A percentile compares a stretch with the other conserved stretches of the same genome.
phyloP scores from a whole-genome alignment of 2,329 filamentous ascomycete genomes.

The Colletotrichum graminicola region DNA sequence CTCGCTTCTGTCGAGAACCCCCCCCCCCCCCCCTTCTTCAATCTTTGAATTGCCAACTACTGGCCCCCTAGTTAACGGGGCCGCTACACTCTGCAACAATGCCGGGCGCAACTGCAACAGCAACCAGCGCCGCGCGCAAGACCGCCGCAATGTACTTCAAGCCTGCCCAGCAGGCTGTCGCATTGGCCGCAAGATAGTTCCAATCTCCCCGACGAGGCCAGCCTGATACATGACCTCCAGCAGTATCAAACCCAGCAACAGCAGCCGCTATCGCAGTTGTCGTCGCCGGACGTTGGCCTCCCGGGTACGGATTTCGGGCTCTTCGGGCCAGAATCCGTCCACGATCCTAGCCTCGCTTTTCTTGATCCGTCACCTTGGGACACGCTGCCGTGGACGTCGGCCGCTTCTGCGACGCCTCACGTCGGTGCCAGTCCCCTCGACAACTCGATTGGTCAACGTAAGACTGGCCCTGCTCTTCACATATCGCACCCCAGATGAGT shows the following conservation, averaged over 20 bases:
- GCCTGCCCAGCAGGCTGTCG: slow-evolving; percentile 26
- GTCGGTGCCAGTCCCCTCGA: slow-evolving; percentile 38
- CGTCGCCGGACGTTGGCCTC: slow-evolving; percentile 26
- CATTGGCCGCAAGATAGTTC: slow-evolving; percentile 34
- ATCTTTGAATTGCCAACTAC: slow-evolving; percentile 5
- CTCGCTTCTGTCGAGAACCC: slow-evolving; percentile 26
- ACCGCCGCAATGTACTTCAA: slow-evolving; percentile 24
- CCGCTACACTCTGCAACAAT: slow-evolving; percentile 43
- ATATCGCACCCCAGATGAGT: slow-evolving; percentile 3
- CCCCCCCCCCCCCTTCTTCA: not conserved
- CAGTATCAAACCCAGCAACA: slow-evolving; percentile 16
- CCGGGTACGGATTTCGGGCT: slow-evolving; percentile 36
- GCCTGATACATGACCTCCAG: slow-evolving; percentile 17
- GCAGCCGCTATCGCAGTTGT: slow-evolving; percentile 19
- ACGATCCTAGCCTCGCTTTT: slow-evolving; percentile 31
- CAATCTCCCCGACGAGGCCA: slow-evolving; percentile 30
- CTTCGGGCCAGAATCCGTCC: slow-evolving; percentile 31
- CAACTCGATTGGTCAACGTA: slow-evolving; percentile 30
- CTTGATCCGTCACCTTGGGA: slow-evolving; percentile 37
- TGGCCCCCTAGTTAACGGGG: slow-evolving; percentile 37
- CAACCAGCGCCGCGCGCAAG: slow-evolving; percentile 21
- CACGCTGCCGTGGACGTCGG: slow-evolving; percentile 32
- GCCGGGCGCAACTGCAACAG: slow-evolving; percentile 29
- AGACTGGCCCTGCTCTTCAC: not conserved
- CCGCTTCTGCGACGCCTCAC: slow-evolving; percentile 25